These are phyloP conservation scores for Suillus alpinus DNA, from an alignment of 768 basidiomycete species.

Conservation along the genomic window DNA sequence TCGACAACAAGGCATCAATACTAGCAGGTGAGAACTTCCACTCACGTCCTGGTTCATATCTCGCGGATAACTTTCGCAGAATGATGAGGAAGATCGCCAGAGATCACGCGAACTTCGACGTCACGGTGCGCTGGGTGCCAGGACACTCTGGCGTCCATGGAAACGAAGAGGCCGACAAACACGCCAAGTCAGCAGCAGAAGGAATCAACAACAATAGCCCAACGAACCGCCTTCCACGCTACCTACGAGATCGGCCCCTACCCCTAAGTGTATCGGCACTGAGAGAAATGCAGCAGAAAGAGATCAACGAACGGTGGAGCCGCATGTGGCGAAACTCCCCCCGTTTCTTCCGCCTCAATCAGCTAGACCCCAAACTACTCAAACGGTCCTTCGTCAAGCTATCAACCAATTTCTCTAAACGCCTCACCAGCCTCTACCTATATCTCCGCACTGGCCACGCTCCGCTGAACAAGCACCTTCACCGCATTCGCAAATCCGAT, in stretches of 20 bases:
- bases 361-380: not conserved
- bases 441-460: not conserved
- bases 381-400: not conserved
- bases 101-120: not conserved
- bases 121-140: not conserved
- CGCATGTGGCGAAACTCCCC: slow-evolving; percentile 2
- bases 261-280: not conserved
- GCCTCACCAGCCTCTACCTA: not conserved
- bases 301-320: not conserved
- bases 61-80: not conserved
- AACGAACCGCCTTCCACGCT: not conserved
- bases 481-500: not conserved
- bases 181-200: not conserved
- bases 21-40: not conserved
- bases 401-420: not conserved
- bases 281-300: not conserved
- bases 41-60: not conserved
- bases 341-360: not conserved
- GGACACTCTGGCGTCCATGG: not conserved
- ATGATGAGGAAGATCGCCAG: not conserved
- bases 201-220: not conserved
- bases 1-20: not conserved
- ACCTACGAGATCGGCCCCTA: not conserved
- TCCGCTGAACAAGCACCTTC: not conserved
- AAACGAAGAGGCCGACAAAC: not conserved